Evolutionary conservation across 2,329 filamentous ascomycete genomes (phyloP), one percentile per base, ranked within the genome.

Genomic region (Colletotrichum falcatum): DNA sequence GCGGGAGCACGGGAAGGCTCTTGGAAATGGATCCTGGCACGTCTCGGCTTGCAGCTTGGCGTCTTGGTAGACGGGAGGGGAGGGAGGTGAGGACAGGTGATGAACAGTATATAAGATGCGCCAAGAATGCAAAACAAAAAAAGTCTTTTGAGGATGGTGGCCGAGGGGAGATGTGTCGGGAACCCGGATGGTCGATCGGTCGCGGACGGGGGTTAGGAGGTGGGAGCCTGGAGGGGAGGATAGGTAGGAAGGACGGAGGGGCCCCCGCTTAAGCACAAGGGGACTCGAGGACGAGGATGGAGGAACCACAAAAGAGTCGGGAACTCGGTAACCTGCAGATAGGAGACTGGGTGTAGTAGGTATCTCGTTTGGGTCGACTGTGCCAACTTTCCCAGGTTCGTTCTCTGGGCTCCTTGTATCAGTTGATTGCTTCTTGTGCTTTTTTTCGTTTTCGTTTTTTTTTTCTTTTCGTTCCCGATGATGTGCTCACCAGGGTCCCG

Each of bases 31-130:
- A 42, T 55, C 53, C 59, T 63, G 35, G 51, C 30, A 42, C 18
- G 68, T 68, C 68, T 71, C 58, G 68, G 68, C 58, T 71, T 39
- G 59, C 68, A 59, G 68, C 68, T 68, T 68, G 68, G 68, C 68
- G 68, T 71, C 68, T 68, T 67, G 59, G 53, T 62, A 59, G 12
- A 58, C 20, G 23, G 18, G 20, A 44, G 33, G 46, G 44, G 26
- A 11, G 37, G 18, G 53, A 37, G 61, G 64, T 53, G 8, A 8
- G 44, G 44, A 59, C 51, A 61, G 67, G 58, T 35, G 28, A 26
- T 30, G 58, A 58, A 59, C 51, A 46, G 64, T 63, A 67, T 71
- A 71, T 71, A 71, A 63, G 61, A 54, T 67, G 46, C 37, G 64
- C 46, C 68, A 48, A 53, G 51, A 28, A 26, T 58, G n/a, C 61